Evolutionary conservation across 2,329 filamentous ascomycete genomes (phyloP), one percentile per base, ranked within the genome.

Genomic region (Cryphonectria japonica): DNA sequence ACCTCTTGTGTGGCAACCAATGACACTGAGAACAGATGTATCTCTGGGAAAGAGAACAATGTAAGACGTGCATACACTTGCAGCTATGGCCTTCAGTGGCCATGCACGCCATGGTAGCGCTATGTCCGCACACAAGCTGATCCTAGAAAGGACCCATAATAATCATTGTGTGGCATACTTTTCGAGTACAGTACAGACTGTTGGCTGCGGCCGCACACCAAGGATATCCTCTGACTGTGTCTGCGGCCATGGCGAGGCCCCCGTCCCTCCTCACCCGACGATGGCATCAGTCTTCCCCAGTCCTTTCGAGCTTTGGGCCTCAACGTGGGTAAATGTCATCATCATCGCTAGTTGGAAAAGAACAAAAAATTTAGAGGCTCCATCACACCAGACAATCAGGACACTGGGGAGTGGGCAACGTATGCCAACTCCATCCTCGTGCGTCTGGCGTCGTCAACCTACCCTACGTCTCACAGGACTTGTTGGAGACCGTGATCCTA

Each of bases 381-480:
- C 52, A 29, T 57, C 52, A 57, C n/a, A n/a, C 46, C 22, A 50
- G 46, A 50, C 46, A 11, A n/a, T 22, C 9, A n/a, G 46, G 46
- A 50, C 46, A n/a, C 46, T 19, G 39, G 22, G 16, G 22, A 26
- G n/a, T 4, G 19, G 39, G 13, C 54, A 50, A 39, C 64, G 64
- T 66, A 66, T 57, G 64, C 64, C 32, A 34, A 37, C 66, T 29
- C 57, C 66, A 61, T 50, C 57, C 29, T 50, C 54, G 46, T 60
- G 54, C 66, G 34, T n/a, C 19, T 43, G 50, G 64, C 32, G 64
- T 66, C 64, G 46, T 66, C 64, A 66, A 66, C 64, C 37, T 22
- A 16, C 63, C n/a, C 34, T 64, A 43, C 37, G n/a, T 43, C 61
- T 46, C 41, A 34, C 43, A 34, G 46, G 41, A 65, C 26, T 14